These are phyloP conservation scores for Volvox africanus DNA, from an alignment of 139 green algal species.

Conservation along the genomic window DNA sequence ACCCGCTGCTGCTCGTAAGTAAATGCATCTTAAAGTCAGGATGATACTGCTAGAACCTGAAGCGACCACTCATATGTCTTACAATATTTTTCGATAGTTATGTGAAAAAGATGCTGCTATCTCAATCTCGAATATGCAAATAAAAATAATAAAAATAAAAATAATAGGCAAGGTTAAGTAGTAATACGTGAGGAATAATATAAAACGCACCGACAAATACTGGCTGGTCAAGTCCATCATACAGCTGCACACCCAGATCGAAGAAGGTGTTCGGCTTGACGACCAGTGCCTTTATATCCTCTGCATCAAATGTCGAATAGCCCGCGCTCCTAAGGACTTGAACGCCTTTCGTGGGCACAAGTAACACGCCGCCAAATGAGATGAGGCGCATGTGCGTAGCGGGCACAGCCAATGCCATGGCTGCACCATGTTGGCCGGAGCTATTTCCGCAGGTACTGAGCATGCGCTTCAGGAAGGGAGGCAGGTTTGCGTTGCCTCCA, in stretches of 20 bases:
- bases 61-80: no score
- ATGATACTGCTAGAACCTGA: no score
- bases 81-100: no score
- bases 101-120: no score
- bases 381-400: background rate
- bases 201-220: constrained; percentile 1
- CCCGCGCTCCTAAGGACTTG: no score
- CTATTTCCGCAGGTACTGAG: background rate
- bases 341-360: background rate
- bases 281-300: background rate
- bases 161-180: no score
- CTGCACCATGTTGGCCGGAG: background rate
- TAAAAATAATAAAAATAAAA: no score
- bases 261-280: background rate
- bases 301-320: background rate
- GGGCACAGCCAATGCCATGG: background rate
- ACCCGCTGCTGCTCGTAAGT: no score
- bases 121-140: no score
- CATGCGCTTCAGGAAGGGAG: no score
- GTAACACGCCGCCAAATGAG: background rate
- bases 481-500: no score
- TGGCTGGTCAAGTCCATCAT: background rate
- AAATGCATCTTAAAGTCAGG: no score
- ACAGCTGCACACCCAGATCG: background rate
- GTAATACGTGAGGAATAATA: background rate